Evolutionary conservation across 805 yeast genomes (phyloP), one percentile per base, ranked within the genome.

Genomic region (Candida germanica): DNA sequence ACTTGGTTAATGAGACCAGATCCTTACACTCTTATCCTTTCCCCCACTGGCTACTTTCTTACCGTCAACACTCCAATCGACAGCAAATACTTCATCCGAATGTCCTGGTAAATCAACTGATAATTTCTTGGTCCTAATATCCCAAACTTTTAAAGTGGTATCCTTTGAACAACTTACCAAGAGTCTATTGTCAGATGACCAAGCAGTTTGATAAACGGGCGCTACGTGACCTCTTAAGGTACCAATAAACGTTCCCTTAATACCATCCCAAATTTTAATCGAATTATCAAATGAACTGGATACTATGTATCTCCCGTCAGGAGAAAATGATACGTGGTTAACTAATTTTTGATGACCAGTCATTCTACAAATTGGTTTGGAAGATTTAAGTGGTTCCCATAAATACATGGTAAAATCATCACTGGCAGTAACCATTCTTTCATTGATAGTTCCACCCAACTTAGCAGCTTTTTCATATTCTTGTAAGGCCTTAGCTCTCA

Each of bases 51-150:
- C 95, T 9, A 93, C 98, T 47, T 82, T 73, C 46, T 76, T 77
- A 30, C 98, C 98, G 57, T 93, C 98, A 38, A 83, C 79, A 66
- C 96, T 86, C 98, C 98, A 93, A 53, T 93, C 98, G 3, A 93
- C 96, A 0, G 97, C 94, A 56, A 78, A 93, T 1, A 93, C 96
- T 62, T 93, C 98, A 54, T 93, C 98, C 11, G 80, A 68, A 56
- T 93, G 98, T 1, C 98, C 98, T 0, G 98, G 98, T 40, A 93
- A 73, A 60, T 93, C 98, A 12, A 83, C 87, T 40, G 79, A 75
- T 38, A 93, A 66, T 55, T 91, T 91, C 45, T 83, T 73, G 3
- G 96, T 85, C 51, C 85, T 77, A 15, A 91, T 80, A 54, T 91
- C 97, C 98, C 98, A 91, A 2, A 91, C 95, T 59, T 91, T 91